phyloP scores from a whole-genome alignment of 2,329 filamentous ascomycete species.

The Aspergillus luchuensis region DNA sequence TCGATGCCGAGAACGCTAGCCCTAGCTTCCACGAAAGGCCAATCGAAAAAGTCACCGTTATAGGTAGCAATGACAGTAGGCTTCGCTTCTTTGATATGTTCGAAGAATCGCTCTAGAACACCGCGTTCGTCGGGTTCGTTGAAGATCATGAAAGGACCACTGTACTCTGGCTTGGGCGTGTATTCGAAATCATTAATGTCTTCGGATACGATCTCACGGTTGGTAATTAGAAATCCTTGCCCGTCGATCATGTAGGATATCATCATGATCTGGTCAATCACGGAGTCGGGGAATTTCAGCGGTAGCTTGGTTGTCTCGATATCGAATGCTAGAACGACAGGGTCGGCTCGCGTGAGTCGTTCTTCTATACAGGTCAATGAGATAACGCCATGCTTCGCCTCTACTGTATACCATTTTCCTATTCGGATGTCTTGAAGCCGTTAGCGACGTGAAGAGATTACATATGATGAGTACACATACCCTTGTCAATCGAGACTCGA shows the following conservation, averaged over 20 bases:
- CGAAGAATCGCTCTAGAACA: slow-evolving; percentile 86
- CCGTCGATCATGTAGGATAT: slow-evolving; percentile 99
- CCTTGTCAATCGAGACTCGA: slow-evolving; percentile 93
- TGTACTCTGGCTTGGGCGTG: slow-evolving; percentile 94
- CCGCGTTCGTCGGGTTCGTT: slow-evolving; percentile 94
- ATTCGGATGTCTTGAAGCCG: slow-evolving; percentile 75
- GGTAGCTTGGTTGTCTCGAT: slow-evolving; percentile 97
- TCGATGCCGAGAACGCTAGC: slow-evolving; percentile 94
- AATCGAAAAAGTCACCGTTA: slow-evolving; percentile 99
- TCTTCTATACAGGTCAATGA: slow-evolving; percentile 85
- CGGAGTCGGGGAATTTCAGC: slow-evolving; percentile 92
- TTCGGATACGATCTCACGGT: slow-evolving; percentile 95
- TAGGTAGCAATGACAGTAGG: slow-evolving; percentile 99
- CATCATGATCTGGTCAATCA: slow-evolving; percentile 99
- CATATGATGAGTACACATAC: slow-evolving; percentile 43
- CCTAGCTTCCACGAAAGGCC: slow-evolving; percentile 94
- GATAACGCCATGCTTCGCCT: slow-evolving; percentile 87
- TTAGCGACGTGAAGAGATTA: slow-evolving; percentile 24
- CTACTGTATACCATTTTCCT: slow-evolving; percentile 95
- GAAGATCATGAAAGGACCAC: slow-evolving; percentile 94
- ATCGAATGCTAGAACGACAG: slow-evolving; percentile 98
- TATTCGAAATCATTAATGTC: slow-evolving; percentile 98
- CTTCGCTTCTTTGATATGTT: slow-evolving; percentile 89
- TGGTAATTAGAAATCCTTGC: slow-evolving; percentile 96
- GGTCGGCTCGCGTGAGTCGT: slow-evolving; percentile 84